Base-by-base conservation (phyloP, 2,329 filamentous ascomycete genomes). In the Colletotrichum coccodes region DNA sequence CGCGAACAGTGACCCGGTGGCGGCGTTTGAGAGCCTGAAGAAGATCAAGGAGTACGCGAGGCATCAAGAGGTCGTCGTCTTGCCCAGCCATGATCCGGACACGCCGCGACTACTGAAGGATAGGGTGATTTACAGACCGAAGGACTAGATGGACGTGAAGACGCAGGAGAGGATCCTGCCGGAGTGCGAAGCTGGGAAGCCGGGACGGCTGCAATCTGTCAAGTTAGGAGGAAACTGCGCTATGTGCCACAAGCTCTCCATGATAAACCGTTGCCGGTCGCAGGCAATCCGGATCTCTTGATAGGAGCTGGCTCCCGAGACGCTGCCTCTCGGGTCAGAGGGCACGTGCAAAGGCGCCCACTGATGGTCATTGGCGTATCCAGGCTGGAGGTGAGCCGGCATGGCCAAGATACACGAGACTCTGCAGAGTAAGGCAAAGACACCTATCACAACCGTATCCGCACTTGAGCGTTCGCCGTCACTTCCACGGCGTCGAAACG, bases 41-140 rank as follows among this genome's bases (percentile, higher is more conserved):
- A 73, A 63, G 38, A 79, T 79, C 32, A 79, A 79, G 69, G 64
- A 76, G 49, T 79, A 74, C 61, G 74, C 75, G 1, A 71, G 73
- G 49, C 36, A 71, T 28, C 71, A 58, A 9, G 71, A 75, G 18
- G 57, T 77, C 12, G 75, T 77, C 0, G 72, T 78, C 0, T 52
- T 77, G 61, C 74, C 75, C 4, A 72, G 70, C 16, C 76, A 78
- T 68, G 76, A 77, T 18, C 61, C 66, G 28, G 42, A 69, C 16
- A 66, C 62, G 8, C 54, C 61, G 5, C 54, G 66, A 1, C 6
- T 69, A 8, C 56, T 69, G 16, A 44, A 6, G 21, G 66, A 69
- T 0, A 65, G 36, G 28, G 61, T 66, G n/a, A 6, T 66, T 1
- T 69, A 69, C 50, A 49, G 66, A 6, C 66, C 66, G 42, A 60